Conservation (phyloP, 805 yeast genomes). For the Candida hungchunana region DNA sequence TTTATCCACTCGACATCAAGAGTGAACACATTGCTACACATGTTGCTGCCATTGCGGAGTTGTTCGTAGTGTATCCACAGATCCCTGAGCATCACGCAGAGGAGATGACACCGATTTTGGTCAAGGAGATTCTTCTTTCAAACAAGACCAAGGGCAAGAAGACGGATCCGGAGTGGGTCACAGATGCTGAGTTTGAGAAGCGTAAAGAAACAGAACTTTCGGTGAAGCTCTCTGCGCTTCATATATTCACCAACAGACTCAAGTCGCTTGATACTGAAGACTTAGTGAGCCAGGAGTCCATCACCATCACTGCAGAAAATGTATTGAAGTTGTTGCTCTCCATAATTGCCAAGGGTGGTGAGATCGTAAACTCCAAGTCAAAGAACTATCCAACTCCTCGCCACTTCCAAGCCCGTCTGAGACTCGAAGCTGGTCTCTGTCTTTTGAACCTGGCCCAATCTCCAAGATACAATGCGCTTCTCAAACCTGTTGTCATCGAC, state of each 20-base stretch:
- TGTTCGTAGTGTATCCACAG: conserved; percentile 45
- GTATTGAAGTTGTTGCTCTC: conserved; percentile 64
- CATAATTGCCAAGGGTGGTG: conserved; percentile 73
- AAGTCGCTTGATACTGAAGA: conserved; percentile 31
- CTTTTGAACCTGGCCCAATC: conserved; percentile 60
- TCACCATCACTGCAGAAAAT: conserved; percentile 49
- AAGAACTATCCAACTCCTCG: conserved; percentile 58
- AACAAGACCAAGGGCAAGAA: conserved; percentile 38
- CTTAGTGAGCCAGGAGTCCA: conserved; percentile 34
- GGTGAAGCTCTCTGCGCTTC: conserved; percentile 50
- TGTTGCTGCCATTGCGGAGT: conserved; percentile 55
- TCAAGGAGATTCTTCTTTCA: conserved; percentile 55
- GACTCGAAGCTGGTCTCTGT: conserved; percentile 64
- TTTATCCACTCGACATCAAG: conserved; percentile 48
- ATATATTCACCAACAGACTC: conserved; percentile 57
- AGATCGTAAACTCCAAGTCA: conserved; percentile 47
- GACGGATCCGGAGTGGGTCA: conserved; percentile 42
- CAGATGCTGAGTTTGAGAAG: conserved; percentile 37
- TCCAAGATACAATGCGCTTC: conserved; percentile 46
- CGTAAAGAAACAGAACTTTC: conserved; percentile 32
- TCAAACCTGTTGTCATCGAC: conserved; percentile 49
- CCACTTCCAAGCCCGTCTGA: conserved; percentile 52
- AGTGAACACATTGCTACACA: conserved; percentile 45
- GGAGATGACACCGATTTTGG: conserved; percentile 54
- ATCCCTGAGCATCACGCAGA: conserved; percentile 49